Evolutionary conservation across 1,284 basidiomycete species (phyloP).

Genomic region (Takashimella koratensis): DNA sequence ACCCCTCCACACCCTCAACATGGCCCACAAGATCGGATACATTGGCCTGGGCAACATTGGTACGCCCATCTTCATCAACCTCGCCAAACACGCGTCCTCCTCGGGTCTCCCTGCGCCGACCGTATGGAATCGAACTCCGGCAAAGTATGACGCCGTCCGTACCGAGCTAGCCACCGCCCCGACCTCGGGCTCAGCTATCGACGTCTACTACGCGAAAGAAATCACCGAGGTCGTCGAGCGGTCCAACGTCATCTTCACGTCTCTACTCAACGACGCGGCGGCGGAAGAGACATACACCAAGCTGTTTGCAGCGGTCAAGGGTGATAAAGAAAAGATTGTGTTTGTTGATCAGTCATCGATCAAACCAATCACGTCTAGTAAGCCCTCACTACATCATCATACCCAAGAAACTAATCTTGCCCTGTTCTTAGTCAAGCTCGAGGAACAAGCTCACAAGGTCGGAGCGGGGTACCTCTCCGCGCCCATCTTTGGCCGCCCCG

Average conservation of each 20-base stretch:
- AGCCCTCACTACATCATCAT: conserved; percentile 4
- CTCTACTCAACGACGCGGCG: conserved; percentile 34
- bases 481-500: conserved; percentile 36
- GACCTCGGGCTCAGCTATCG: neutral
- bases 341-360: conserved; percentile 35
- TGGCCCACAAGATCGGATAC: conserved; percentile 1
- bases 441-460: conserved; percentile 16
- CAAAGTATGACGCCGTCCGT: conserved; percentile 28
- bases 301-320: conserved; percentile 12
- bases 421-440: conserved; percentile 19
- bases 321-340: conserved; percentile 17
- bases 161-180: conserved; percentile 1
- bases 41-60: conserved; percentile 30
- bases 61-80: conserved; percentile 25
- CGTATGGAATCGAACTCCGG: conserved; percentile 34
- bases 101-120: conserved; percentile 11
- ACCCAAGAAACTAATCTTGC: neutral
- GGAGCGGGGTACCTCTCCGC: conserved; percentile 30
- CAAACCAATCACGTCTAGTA: conserved; percentile 30
- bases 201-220: conserved; percentile 3
- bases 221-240: conserved; percentile 16
- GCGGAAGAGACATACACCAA: conserved; percentile 21
- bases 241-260: conserved; percentile 23
- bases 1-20: too few species aligned
- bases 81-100: conserved; percentile 19